These are phyloP conservation scores for Berkeleyomyces basicola DNA, from an alignment of 2,329 filamentous ascomycete genomes.

Conservation along the genomic window DNA sequence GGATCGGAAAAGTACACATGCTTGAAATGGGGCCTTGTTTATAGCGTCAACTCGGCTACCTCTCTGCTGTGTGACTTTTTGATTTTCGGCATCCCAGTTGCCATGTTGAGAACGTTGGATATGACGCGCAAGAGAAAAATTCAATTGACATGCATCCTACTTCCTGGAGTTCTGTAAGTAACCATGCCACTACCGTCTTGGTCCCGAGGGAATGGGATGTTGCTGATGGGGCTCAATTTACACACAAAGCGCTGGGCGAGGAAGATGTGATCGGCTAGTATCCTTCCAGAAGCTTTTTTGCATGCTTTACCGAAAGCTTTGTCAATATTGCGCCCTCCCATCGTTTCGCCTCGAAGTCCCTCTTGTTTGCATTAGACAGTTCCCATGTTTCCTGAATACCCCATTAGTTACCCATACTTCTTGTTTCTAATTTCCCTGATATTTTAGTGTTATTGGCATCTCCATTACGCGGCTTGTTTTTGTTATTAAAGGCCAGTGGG, in stretches of 20 bases:
- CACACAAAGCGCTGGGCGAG: no score
- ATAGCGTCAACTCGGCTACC: slow-evolving; percentile 32
- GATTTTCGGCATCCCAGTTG: slow-evolving; percentile 32
- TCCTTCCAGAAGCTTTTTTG: neutral
- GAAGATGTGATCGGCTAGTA: neutral
- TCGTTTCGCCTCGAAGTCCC: no score
- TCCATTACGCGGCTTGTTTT: slow-evolving; percentile 30
- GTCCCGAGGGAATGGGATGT: neutral
- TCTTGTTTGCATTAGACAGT: no score
- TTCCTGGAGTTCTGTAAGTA: slow-evolving; percentile 32
- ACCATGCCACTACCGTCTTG: neutral
- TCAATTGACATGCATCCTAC: slow-evolving; percentile 29
- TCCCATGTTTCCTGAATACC: neutral
- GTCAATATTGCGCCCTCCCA: no score
- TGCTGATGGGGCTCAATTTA: no score
- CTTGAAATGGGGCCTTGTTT: slow-evolving; percentile 34
- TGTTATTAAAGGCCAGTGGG: slow-evolving; percentile 31
- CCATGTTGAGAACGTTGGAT: slow-evolving; percentile 30
- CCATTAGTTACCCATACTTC: neutral
- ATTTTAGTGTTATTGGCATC: slow-evolving; percentile 31
- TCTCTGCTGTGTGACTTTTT: slow-evolving; percentile 33
- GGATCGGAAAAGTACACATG: slow-evolving; percentile 26
- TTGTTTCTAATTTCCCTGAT: neutral
- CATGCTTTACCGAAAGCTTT: neutral
- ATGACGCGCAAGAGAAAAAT: slow-evolving; percentile 29